Evolutionary conservation across 805 yeast species (phyloP).

Genomic region (Cyberlindnera galapagoensis): DNA sequence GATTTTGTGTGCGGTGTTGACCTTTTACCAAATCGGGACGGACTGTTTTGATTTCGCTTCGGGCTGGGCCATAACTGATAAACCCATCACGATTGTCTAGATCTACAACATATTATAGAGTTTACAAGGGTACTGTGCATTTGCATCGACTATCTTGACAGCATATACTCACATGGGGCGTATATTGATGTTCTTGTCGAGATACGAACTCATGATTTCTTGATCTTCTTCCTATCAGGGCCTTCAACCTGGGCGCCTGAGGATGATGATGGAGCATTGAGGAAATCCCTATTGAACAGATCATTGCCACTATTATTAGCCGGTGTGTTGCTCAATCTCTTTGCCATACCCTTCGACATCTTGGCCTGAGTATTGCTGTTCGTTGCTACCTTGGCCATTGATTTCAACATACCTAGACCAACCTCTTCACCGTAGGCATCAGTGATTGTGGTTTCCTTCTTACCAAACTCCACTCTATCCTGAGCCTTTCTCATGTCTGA

Average conservation of each 20-base stretch:
- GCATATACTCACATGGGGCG: no score
- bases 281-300: constrained; percentile 18
- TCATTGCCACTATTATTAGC: constrained; percentile 7
- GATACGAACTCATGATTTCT: no score
- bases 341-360: constrained; percentile 54
- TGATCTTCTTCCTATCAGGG: constrained; percentile 5
- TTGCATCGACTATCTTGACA: no score
- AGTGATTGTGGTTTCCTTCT: constrained; percentile 52
- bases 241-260: constrained; percentile 3
- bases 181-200: no score
- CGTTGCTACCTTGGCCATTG: constrained; percentile 24
- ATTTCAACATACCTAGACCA: constrained; percentile 64
- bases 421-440: constrained; percentile 75
- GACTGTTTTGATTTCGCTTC: not conserved
- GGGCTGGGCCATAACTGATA: no score
- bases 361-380: constrained; percentile 48
- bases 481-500: constrained; percentile 80
- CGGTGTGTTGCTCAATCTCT: constrained; percentile 28
- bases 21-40: constrained; percentile 18
- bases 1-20: constrained; percentile 16
- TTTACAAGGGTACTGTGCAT: no score
- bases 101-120: no score
- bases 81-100: no score
- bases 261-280: constrained; percentile 15
- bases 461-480: constrained; percentile 79